Conservation (phyloP, 2,329 filamentous ascomycete genomes). For the Rutstroemia sydowiana region DNA sequence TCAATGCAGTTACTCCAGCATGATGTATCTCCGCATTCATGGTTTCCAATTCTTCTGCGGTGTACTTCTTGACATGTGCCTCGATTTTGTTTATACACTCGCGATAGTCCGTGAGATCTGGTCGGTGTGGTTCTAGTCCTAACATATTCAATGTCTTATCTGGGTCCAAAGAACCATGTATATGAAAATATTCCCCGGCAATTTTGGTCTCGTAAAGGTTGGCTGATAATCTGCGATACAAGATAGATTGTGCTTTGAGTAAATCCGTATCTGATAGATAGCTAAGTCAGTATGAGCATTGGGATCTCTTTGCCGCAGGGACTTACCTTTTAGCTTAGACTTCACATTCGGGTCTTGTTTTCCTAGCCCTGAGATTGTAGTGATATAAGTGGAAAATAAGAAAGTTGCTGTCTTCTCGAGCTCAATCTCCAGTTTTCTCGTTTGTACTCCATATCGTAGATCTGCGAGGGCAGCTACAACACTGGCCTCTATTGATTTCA, state of each 20-base stretch:
- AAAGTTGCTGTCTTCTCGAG: constrained; percentile 48
- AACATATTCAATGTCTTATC: constrained; percentile 64
- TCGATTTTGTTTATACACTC: constrained; percentile 54
- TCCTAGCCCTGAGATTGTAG: constrained; percentile 45
- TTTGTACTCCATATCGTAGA: constrained; percentile 39
- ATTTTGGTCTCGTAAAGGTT: constrained; percentile 63
- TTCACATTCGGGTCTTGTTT: constrained; percentile 42
- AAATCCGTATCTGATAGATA: constrained; percentile 58
- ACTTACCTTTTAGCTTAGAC: constrained; percentile 35
- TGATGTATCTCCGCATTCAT: constrained; percentile 50
- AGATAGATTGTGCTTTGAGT: constrained; percentile 60
- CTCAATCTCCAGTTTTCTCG: constrained; percentile 41
- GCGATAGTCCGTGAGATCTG: constrained; percentile 53
- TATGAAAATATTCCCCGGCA: constrained; percentile 64
- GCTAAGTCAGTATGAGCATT: background rate
- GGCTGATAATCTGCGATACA: constrained; percentile 65
- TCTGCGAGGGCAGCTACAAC: constrained; percentile 54
- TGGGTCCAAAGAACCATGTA: constrained; percentile 68
- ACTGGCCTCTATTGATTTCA: constrained; percentile 39
- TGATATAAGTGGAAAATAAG: constrained; percentile 50
- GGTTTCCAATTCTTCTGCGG: constrained; percentile 47
- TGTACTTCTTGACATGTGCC: constrained; percentile 47
- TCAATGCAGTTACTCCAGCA: constrained; percentile 53
- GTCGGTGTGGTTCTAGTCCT: constrained; percentile 53
- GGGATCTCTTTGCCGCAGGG: background rate